phyloP scores from a whole-genome alignment of 2,329 filamentous ascomycete species.

The Fusarium bactridioides region DNA sequence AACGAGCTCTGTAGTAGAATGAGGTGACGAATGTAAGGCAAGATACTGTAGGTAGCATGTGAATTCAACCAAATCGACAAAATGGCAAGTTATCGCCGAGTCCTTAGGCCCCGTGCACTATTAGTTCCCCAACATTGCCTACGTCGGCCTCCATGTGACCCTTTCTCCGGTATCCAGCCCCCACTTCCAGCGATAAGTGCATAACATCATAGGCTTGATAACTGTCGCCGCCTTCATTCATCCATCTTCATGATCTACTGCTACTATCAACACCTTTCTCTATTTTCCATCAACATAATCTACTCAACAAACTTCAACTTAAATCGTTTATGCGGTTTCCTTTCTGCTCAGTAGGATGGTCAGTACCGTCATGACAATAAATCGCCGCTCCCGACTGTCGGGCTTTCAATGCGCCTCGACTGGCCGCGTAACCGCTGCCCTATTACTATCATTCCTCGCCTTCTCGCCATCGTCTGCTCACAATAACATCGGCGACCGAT shows the following conservation, averaged over 20 bases:
- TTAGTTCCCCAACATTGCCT: slow-evolving; percentile 22
- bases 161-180: slow-evolving; percentile 24
- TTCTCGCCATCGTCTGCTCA: slow-evolving; percentile 56
- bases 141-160: slow-evolving; percentile 27
- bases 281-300: slow-evolving; percentile 13
- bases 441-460: slow-evolving; percentile 74
- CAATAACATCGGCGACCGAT: slow-evolving; percentile 45
- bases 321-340: slow-evolving; percentile 3
- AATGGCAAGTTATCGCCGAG: background rate
- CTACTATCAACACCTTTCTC: slow-evolving; percentile 7
- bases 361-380: slow-evolving; percentile 31
- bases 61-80: slow-evolving; percentile 1
- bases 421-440: slow-evolving; percentile 67
- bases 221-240: slow-evolving; percentile 25
- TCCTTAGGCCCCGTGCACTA: slow-evolving; percentile 13
- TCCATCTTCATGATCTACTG: slow-evolving; percentile 11
- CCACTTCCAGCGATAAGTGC: slow-evolving; percentile 35
- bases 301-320: background rate
- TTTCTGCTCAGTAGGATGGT: slow-evolving; percentile 13
- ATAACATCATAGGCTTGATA: slow-evolving; percentile 43
- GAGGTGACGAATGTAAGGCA: background rate
- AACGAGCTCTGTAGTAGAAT: background rate
- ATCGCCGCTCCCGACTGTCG: slow-evolving; percentile 20
- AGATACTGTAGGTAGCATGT: background rate
- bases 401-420: slow-evolving; percentile 59